Percentiles rank a stretch among this genome's conserved stretches.
Evolutionary conservation across 176 grass and related monocot species (phyloP).

Genomic region (Pontederia crassipes): DNA sequence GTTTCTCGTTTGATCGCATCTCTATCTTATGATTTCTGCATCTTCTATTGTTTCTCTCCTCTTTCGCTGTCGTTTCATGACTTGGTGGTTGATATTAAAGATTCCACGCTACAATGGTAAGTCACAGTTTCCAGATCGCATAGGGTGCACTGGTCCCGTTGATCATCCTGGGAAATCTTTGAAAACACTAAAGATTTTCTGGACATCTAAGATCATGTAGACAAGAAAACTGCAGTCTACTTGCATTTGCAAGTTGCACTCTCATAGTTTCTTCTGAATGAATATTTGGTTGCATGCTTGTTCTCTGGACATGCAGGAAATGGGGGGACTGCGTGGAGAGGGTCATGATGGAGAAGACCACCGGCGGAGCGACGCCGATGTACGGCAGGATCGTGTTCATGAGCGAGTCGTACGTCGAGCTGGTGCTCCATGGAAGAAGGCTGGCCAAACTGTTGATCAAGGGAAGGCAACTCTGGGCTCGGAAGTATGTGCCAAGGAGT

Average conservation of each 20-base stretch:
- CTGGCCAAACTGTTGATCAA: constrained; percentile 9
- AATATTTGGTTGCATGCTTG: not conserved
- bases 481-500: constrained; percentile 22
- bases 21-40: no score
- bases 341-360: constrained; percentile 33
- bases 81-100: not conserved
- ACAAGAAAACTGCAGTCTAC: no score
- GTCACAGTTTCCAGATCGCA: no score
- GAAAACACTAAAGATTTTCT: no score
- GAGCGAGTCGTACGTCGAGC: constrained; percentile 7
- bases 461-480: constrained; percentile 17
- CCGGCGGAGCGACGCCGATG: not conserved
- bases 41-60: no score
- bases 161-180: no score
- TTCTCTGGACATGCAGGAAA: constrained; percentile 22
- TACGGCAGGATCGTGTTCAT: constrained; percentile 40
- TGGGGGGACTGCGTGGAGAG: constrained; percentile 54
- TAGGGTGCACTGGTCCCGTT: no score
- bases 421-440: constrained; percentile 17
- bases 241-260: no score
- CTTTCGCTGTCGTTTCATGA: not conserved
- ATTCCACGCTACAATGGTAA: no score
- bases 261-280: no score
- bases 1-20: no score
- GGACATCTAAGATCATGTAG: no score